These are phyloP conservation scores for Aschersonia sp. DNA, from an alignment of 2,329 filamentous ascomycete species.

Conservation along the genomic window DNA sequence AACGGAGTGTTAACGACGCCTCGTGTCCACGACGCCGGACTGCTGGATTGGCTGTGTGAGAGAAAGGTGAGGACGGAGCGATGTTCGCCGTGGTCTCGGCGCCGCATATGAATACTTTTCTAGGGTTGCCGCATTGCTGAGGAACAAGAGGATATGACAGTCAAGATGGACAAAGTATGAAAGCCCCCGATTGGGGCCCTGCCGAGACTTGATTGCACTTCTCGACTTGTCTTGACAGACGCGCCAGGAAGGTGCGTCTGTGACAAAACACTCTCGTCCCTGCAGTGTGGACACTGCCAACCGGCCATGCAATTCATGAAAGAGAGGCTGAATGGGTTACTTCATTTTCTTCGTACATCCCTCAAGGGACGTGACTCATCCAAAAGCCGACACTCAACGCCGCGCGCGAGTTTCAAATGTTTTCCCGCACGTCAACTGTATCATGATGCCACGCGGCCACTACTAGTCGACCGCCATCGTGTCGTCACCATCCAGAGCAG, in stretches of 20 bases:
- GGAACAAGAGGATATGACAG: neutral
- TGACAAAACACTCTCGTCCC: too few relatives aligned
- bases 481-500: constrained; percentile 62
- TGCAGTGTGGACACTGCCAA: too few relatives aligned
- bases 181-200: too few relatives aligned
- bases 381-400: constrained; percentile 7
- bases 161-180: neutral
- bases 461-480: constrained; percentile 64
- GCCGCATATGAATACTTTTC: neutral
- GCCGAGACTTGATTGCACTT: too few relatives aligned
- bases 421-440: neutral
- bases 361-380: neutral
- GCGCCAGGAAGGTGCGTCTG: too few relatives aligned
- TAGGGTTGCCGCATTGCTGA: neutral
- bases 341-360: too few relatives aligned
- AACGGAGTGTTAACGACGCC: neutral
- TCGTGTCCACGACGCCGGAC: neutral
- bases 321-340: too few relatives aligned
- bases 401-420: constrained; percentile 6
- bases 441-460: neutral
- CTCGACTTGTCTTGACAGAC: too few relatives aligned
- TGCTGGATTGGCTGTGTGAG: neutral
- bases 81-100: neutral
- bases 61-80: neutral
- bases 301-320: too few relatives aligned